Conservation (phyloP, 805 yeast genomes). For the Pichia paraexigua region DNA sequence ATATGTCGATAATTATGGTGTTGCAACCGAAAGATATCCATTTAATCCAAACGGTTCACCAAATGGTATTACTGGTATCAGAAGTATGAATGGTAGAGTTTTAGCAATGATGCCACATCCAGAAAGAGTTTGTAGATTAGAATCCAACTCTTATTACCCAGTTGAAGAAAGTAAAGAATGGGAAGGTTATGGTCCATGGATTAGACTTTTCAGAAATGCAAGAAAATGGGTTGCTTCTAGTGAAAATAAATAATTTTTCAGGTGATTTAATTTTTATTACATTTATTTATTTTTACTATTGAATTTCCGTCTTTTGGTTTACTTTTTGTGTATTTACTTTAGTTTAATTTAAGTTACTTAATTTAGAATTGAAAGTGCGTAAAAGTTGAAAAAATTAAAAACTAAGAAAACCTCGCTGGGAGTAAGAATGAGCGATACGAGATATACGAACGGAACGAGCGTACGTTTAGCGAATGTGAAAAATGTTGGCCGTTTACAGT, state of each 20-base stretch:
- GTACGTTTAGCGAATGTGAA: not conserved
- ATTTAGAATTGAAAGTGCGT: not conserved
- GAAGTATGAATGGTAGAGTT: slow-evolving; percentile 88
- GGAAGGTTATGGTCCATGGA: slow-evolving; percentile 93
- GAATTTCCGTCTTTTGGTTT: not conserved
- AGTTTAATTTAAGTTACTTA: not conserved
- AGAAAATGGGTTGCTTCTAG: slow-evolving; percentile 73
- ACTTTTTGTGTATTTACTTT: not conserved
- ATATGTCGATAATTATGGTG: slow-evolving; percentile 88
- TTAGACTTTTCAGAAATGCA: slow-evolving; percentile 83
- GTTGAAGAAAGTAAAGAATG: slow-evolving; percentile 47
- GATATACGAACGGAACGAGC: not conserved
- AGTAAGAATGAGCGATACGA: not conserved
- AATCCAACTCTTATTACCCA: slow-evolving; percentile 89
- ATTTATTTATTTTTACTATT: not conserved
- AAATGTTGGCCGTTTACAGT: not conserved
- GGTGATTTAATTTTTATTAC: not conserved
- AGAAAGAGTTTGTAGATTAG: slow-evolving; percentile 84
- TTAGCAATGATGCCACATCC: slow-evolving; percentile 99
- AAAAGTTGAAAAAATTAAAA: too few relatives aligned
- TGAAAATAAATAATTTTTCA: slow-evolving; percentile 1
- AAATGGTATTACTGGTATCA: slow-evolving; percentile 85
- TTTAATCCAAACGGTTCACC: slow-evolving; percentile 96
- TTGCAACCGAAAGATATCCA: slow-evolving; percentile 75
- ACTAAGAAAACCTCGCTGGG: too few relatives aligned